Conservation (phyloP, 2,329 filamentous ascomycete species). For the Diaporthe sp. region DNA sequence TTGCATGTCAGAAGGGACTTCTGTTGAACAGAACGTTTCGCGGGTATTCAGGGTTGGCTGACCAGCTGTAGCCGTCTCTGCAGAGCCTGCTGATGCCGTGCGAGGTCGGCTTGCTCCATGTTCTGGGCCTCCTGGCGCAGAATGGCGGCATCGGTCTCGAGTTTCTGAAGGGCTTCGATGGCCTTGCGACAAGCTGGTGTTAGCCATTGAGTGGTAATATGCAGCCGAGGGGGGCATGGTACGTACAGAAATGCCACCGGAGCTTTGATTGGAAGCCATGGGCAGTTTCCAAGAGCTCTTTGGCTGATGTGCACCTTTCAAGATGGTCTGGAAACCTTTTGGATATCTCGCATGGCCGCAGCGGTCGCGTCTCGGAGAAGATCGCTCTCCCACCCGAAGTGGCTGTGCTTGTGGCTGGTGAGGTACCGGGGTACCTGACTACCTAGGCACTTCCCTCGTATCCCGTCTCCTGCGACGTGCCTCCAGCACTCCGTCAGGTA, state of each 20-base stretch:
- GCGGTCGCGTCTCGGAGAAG: slow-evolving; percentile 24
- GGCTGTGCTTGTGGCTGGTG: slow-evolving; percentile 35
- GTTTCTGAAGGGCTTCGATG: slow-evolving; percentile 56
- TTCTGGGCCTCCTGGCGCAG: slow-evolving; percentile 57
- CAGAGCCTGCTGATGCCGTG: slow-evolving; percentile 55
- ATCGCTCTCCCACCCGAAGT: slow-evolving; percentile 9
- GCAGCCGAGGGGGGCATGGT: slow-evolving; percentile 43
- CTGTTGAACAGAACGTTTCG: neutral
- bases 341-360: slow-evolving; percentile 6
- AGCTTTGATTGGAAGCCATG: slow-evolving; percentile 53
- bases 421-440: neutral
- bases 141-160: slow-evolving; percentile 55
- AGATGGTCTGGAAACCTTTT: slow-evolving; percentile 9
- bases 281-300: slow-evolving; percentile 39
- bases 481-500: neutral
- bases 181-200: slow-evolving; percentile 46
- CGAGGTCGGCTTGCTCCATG: slow-evolving; percentile 44
- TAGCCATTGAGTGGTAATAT: slow-evolving; percentile 38
- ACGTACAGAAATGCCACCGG: slow-evolving; percentile 50
- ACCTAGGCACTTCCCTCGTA: neutral
- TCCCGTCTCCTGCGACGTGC: neutral
- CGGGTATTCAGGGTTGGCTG: neutral
- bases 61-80: slow-evolving; percentile 56
- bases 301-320: slow-evolving; percentile 8
- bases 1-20: slow-evolving; percentile 36